Percentiles rank a stretch among this genome's conserved stretches.
Conservation (phyloP, 352 stramenopile species). For the Phytophthora pseudosyringae region DNA sequence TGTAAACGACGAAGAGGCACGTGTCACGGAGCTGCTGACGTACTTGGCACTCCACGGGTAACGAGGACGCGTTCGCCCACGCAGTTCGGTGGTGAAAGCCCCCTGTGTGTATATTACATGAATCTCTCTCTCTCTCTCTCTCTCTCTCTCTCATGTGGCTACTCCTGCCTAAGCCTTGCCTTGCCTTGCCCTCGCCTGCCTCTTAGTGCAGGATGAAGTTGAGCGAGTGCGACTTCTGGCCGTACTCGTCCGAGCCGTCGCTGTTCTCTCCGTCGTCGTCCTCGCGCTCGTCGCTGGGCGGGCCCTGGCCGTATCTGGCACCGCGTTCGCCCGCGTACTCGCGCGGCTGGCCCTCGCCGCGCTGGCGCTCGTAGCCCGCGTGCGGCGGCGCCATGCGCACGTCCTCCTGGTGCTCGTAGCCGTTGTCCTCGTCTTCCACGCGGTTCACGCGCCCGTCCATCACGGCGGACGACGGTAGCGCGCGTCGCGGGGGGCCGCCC, state of each 20-base stretch:
- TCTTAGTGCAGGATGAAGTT: conserved; percentile 85
- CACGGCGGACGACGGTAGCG: conserved; percentile 17
- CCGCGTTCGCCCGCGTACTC: conserved; percentile 25
- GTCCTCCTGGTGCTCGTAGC: conserved; percentile 28
- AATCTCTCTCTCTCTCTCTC: conserved; percentile 7
- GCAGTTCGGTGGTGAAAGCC: conserved; percentile 17
- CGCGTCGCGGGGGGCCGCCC: conserved; percentile 11
- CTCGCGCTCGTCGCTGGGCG: conserved; percentile 7
- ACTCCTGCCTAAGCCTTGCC: conserved; percentile 6
- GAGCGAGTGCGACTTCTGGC: conserved; percentile 79
- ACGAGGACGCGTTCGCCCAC: not conserved
- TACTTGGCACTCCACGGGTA: not conserved
- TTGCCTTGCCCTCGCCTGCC: conserved; percentile 2
- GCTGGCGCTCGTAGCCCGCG: conserved; percentile 25
- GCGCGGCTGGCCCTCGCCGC: conserved; percentile 15
- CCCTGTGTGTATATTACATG: conserved; percentile 40
- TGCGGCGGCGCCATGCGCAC: conserved; percentile 17
- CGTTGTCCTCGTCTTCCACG: conserved; percentile 32
- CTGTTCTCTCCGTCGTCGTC: conserved; percentile 49
- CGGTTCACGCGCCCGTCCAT: conserved; percentile 26
- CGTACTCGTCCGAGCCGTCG: conserved; percentile 67
- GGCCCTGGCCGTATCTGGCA: conserved; percentile 21
- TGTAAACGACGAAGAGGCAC: conserved; percentile 19
- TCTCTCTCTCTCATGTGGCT: not conserved
- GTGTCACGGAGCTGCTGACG: conserved; percentile 8